Conservation (phyloP, 1,284 basidiomycete species). For the Meripilus lineatus region DNA sequence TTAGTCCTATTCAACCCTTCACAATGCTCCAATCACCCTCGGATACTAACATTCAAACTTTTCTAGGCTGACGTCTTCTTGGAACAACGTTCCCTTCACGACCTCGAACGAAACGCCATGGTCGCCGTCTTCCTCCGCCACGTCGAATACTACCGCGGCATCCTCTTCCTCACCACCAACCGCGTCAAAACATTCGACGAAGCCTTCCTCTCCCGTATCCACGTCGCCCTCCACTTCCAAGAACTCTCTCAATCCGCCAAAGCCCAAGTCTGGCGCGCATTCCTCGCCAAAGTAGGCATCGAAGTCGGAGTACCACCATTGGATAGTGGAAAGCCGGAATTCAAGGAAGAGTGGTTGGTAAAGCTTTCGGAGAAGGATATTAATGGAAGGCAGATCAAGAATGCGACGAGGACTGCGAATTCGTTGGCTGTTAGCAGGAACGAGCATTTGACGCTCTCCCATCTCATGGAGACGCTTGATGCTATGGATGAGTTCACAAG, state of each 20-base stretch:
- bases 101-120: slow-evolving; percentile 59
- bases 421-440: slow-evolving; percentile 46
- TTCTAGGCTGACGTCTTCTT: slow-evolving; percentile 43
- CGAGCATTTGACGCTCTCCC: slow-evolving; percentile 37
- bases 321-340: slow-evolving; percentile 10
- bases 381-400: slow-evolving; percentile 64
- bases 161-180: slow-evolving; percentile 66
- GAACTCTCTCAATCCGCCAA: slow-evolving; percentile 45
- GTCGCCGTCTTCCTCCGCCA: slow-evolving; percentile 60
- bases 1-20: slow-evolving; percentile 5
- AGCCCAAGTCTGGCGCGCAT: slow-evolving; percentile 50
- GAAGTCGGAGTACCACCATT: slow-evolving; percentile 6
- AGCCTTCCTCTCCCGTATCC: slow-evolving; percentile 65
- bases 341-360: slow-evolving; percentile 37
- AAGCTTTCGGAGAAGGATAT: slow-evolving; percentile 42
- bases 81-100: slow-evolving; percentile 56
- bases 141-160: slow-evolving; percentile 60
- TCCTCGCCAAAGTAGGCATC: slow-evolving; percentile 42
- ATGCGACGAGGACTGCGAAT: slow-evolving; percentile 54
- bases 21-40: neutral
- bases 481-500: slow-evolving; percentile 54
- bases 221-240: slow-evolving; percentile 56
- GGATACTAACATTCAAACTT: too few relatives aligned
- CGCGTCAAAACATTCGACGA: slow-evolving; percentile 60
- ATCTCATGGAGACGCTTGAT: slow-evolving; percentile 53